These are phyloP conservation scores for Saccharomycopsis amapae DNA, from an alignment of 805 yeast genomes.

Conservation along the genomic window DNA sequence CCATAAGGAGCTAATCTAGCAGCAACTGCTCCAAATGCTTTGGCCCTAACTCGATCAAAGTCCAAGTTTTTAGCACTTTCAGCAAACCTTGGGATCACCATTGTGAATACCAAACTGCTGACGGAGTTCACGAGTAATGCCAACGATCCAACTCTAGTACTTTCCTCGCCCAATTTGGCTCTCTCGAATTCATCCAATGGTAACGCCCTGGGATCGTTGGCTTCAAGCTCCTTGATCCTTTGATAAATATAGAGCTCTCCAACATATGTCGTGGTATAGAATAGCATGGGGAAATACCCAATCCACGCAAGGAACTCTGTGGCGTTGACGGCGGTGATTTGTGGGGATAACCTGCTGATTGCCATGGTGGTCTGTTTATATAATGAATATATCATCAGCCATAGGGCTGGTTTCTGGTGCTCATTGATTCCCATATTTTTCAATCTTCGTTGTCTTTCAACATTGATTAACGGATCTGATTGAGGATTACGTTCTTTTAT, in stretches of 20 bases:
- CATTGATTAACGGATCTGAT: conserved; percentile 32
- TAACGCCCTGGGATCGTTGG: conserved; percentile 24
- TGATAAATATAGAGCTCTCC: conserved; percentile 48
- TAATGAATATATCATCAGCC: conserved; percentile 22
- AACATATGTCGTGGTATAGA: conserved; percentile 59
- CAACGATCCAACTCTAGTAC: conserved; percentile 45
- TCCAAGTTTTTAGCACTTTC: conserved; percentile 22
- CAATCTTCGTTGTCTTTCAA: conserved; percentile 33
- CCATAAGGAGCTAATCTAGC: too few relatives aligned
- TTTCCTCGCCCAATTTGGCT: conserved; percentile 35
- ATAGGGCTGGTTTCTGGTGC: conserved; percentile 24
- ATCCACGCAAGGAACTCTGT: conserved; percentile 64
- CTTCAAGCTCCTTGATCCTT: conserved; percentile 28
- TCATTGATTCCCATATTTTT: conserved; percentile 29
- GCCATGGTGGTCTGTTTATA: conserved; percentile 33
- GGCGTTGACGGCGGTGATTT: conserved; percentile 42
- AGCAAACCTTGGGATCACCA: conserved; percentile 39
- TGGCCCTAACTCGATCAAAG: not conserved
- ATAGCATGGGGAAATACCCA: conserved; percentile 59
- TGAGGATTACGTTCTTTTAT: conserved; percentile 46
- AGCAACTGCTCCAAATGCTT: too few relatives aligned
- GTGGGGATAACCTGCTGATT: conserved; percentile 39
- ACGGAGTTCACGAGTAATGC: conserved; percentile 46
- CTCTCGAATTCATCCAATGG: conserved; percentile 33
- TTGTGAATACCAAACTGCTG: conserved; percentile 37